These are phyloP conservation scores for Aureobasidium lini DNA, from an alignment of 2,329 filamentous ascomycete genomes.

Conservation along the genomic window DNA sequence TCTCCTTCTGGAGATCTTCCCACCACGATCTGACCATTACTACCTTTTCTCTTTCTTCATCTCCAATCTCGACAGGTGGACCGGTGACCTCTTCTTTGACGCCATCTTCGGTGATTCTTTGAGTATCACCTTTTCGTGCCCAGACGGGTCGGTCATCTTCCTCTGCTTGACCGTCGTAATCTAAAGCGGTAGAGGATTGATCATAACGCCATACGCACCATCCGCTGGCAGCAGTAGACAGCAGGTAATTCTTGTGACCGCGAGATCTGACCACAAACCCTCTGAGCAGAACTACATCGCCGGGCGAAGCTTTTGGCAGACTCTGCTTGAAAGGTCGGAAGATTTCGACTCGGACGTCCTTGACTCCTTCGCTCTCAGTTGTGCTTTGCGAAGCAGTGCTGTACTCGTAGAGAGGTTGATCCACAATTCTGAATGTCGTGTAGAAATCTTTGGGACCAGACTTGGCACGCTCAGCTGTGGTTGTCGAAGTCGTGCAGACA, in stretches of 20 bases:
- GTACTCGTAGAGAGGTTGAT: constrained; percentile 23
- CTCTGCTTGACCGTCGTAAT: constrained; percentile 21
- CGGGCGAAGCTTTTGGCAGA: constrained; percentile 33
- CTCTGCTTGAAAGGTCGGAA: constrained; percentile 37
- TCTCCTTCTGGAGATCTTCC: constrained; percentile 1
- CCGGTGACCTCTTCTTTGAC: constrained; percentile 38
- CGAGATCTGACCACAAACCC: constrained; percentile 36
- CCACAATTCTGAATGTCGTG: constrained; percentile 36
- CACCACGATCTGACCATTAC: constrained; percentile 36
- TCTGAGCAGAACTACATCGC: constrained; percentile 40
- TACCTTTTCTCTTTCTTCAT: constrained; percentile 37
- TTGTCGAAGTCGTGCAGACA: constrained; percentile 31
- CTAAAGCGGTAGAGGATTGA: constrained; percentile 4
- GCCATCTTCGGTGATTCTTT: constrained; percentile 18
- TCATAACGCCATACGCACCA: constrained; percentile 42
- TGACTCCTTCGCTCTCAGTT: neutral
- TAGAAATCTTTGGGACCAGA: constrained; percentile 37
- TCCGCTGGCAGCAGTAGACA: constrained; percentile 35
- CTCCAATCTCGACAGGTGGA: constrained; percentile 38
- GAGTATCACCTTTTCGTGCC: constrained; percentile 18
- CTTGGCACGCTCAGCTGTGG: constrained; percentile 30
- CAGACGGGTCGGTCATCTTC: constrained; percentile 19
- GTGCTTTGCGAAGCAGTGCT: neutral
- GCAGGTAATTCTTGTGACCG: constrained; percentile 29
- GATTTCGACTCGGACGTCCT: constrained; percentile 30